Base-by-base conservation (phyloP, 2,329 filamentous ascomycete genomes). In the Aspergillus sp. region DNA sequence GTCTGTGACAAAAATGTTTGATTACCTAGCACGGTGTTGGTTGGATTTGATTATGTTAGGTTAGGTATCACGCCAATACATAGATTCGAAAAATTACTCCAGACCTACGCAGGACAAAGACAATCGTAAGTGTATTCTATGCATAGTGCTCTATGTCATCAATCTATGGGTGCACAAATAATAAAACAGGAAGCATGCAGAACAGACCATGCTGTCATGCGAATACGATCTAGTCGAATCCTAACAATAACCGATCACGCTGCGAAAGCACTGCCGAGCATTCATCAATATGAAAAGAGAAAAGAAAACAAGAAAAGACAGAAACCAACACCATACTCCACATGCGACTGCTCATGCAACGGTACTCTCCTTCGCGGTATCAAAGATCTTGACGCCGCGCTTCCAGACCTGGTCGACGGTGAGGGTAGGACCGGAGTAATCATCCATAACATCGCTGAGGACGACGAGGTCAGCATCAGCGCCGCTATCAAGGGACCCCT, bases 391-490 rank as follows among this genome's bases (percentile, higher is more conserved):
- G 3, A 67, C 64, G 3, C 73, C 73, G 25, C 70, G 65, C 58
- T 76, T 76, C 73, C 73, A 76, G 34, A 76, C 73, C 59, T 76
- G 72, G 49, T 73, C 68, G 17, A 76, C 66, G 1, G 62, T 69
- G 62, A 76, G 54, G 9, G 60, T 69, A 7, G 63, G 53, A 14
- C 69, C 69, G 17, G 64, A 60, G 45, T 65, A 64, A 10, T 63
- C 53, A 56, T 70, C 66, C 3, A 61, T 52, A 23, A 45, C 61
- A 50, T 76, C 73, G 3, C 67, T 66, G 46, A 76, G 50, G 5
- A 75, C 69, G 13, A 76, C 63, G 45, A 76, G 58, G 60, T 76
- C 73, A 0, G 73, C 73, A 66, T 76, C 73, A 2, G 72, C 72
- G 5, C 71, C 73, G 17, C 63, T 61, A n/a, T 66, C 65, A 57